phyloP scores from a whole-genome alignment of 192 early-diverging fungal species.

The Entrophospora sp. region DNA sequence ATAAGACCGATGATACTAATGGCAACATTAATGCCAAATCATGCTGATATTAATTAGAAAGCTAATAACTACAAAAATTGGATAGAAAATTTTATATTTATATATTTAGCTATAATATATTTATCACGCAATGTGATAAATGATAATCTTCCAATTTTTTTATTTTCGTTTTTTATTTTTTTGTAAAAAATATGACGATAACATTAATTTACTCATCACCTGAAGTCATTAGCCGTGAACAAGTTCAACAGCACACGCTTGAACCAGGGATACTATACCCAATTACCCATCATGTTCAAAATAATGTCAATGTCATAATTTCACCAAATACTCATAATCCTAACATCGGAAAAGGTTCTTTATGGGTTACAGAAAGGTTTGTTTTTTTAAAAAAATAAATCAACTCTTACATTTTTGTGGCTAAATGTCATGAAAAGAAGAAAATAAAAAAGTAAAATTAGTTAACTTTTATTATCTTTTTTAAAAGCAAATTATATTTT shows the following conservation, averaged over 20 bases:
- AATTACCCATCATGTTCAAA: constrained; percentile 6
- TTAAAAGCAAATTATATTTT: constrained; percentile 38
- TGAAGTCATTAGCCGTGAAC: not conserved
- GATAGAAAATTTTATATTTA: too few species aligned
- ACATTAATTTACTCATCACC: constrained; percentile 24
- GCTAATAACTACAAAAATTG: too few species aligned
- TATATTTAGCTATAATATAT: too few species aligned
- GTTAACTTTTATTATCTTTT: not conserved
- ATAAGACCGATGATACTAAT: too few species aligned
- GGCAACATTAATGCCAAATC: too few species aligned
- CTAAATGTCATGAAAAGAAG: not conserved
- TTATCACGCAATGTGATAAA: too few species aligned
- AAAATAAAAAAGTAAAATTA: not conserved
- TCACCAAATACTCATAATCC: constrained; percentile 24
- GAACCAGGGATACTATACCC: not conserved
- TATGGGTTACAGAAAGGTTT: constrained; percentile 39
- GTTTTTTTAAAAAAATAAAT: not conserved
- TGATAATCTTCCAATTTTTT: too few species aligned
- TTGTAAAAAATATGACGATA: constrained; percentile 25
- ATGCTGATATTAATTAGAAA: too few species aligned
- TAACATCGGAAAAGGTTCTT: constrained; percentile 31
- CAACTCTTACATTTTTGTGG: not conserved
- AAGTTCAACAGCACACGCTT: not conserved
- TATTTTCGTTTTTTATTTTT: too few species aligned
- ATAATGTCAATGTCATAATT: constrained; percentile 8